phyloP scores from a whole-genome alignment of 1,284 basidiomycete species.

The Ustilago hordei region DNA sequence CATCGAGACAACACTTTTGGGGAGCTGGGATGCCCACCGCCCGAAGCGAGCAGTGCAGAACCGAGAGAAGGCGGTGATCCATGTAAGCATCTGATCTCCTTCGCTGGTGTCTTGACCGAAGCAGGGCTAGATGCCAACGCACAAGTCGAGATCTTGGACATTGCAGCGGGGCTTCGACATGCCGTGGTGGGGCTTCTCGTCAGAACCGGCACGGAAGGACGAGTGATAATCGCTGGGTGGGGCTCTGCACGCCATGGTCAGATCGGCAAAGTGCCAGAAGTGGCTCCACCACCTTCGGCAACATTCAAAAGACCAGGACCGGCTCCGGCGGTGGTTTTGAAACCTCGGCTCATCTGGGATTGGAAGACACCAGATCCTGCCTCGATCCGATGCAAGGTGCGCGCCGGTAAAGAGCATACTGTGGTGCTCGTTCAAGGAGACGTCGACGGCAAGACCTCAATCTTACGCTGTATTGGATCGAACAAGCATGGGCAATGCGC shows the following conservation, averaged over 20 bases:
- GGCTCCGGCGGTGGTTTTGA: constrained; percentile 10
- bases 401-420: constrained; percentile 41
- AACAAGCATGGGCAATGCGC: constrained; percentile 31
- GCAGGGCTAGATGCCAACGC: constrained; percentile 10
- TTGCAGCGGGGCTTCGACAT: constrained; percentile 45
- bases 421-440: constrained; percentile 15
- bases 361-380: constrained; percentile 6
- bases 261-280: constrained; percentile 18
- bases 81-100: constrained; percentile 29
- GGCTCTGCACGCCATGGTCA: constrained; percentile 49
- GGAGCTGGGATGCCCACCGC: constrained; percentile 27
- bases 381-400: constrained; percentile 10
- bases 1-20: constrained; percentile 42
- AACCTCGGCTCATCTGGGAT: constrained; percentile 40
- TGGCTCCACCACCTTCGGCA: constrained; percentile 1
- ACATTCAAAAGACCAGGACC: constrained; percentile 11
- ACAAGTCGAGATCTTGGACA: constrained; percentile 12
- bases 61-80: not conserved
- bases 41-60: not conserved
- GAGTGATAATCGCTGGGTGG: constrained; percentile 35
- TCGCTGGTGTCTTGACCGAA: constrained; percentile 15
- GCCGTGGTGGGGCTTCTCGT: constrained; percentile 22
- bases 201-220: not conserved
- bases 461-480: constrained; percentile 28
- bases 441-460: not conserved